Base-by-base conservation (phyloP, 805 yeast species). In the Candida tallmaniae region DNA sequence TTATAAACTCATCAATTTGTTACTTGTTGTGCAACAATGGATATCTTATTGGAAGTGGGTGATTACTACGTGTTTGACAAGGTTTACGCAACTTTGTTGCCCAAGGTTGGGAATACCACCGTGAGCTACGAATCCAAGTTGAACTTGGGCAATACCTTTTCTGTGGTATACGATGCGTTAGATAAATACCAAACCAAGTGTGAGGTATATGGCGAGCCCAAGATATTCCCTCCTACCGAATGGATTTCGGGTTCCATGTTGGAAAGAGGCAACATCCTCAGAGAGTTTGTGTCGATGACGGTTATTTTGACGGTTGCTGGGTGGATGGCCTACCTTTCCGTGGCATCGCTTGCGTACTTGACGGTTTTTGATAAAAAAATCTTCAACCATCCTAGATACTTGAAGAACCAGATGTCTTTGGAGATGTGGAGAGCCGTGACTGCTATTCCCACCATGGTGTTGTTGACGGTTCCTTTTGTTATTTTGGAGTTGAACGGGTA, bases 301-400 rank as follows among this genome's bases (percentile, higher is more conserved):
- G 38, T 78, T 8, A 58, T 89, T 29, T 83, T 88, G 46, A 74
- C 87, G 21, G 38, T 90, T 4, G 89, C 90, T 50, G 98, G 97
- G 27, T 80, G 90, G 84, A 24, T 79, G n/a, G 60, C 90, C 29
- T 93, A 93, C 59, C 65, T 88, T 27, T 46, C 63, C 13, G 81
- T 78, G 34, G 97, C 97, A 3, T 68, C 79, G 11, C 48, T 83
- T n/a, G 79, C 95, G 8, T 93, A 84, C 57, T 46, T 69, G 23
- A 77, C 82, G 47, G 78, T 93, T 16, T 93, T 86, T 56, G 97
- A 93, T 61, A 83, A 80, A 54, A 79, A 80, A 35, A 85, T 87
- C 39, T 87, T 90, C 73, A 86, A 90, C 62, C 98, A 93, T 59
- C 98, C 98, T 40, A 76, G 96, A 58, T 90, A 85, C 60, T 73